Evolutionary conservation across 2,329 filamentous ascomycete species (phyloP), one percentile per base, ranked within the genome.

Genomic region (Epichloe hybrida): DNA sequence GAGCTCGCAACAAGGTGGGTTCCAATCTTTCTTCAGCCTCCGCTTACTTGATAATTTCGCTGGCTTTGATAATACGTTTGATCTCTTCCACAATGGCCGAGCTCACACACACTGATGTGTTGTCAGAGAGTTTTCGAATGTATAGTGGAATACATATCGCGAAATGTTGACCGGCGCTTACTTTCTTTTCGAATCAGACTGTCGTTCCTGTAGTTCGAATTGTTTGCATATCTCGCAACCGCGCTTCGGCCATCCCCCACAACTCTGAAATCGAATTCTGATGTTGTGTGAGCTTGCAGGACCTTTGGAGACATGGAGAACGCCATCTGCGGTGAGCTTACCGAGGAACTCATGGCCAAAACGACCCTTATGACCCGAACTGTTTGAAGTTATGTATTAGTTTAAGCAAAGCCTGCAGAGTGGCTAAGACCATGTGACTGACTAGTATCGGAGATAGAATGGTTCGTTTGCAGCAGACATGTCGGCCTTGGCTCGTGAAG

Each of bases 111-210:
- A 98, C 91, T 97, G 57, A 55, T 31, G 3, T 12, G 31, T 31
- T 38, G 31, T 49, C 41, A 53, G 35, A 17, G 34, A 17, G 5
- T 39, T 15, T 38, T 13, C n/a, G 8, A 27, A 46, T n/a, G 13
- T 31, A 31, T 5, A 31, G 13, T 6, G 12, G 2, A 15, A 17
- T 31, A 17, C 15, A 40, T 11, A 31, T 7, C 15, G 21, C 31
- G 8, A 35, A 46, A 27, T 8, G 36, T 34, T 46, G 42, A 69
- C 89, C 60, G 15, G 17, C 17, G 31, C 48, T n/a, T 75, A 96
- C 93, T 98, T 75, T 98, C 93, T 90, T 98, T 98, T 57, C 93
- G 86, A 64, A 98, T 98, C 59, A 98, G 74, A 56, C 90, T 96
- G 67, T 98, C 93, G 70, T 98, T 98, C 63, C 93, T 84, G 72